Evolutionary conservation across 306 rosid genomes (phyloP), one percentile per base, ranked within the genome.

Genomic region (Lotus japonicus): DNA sequence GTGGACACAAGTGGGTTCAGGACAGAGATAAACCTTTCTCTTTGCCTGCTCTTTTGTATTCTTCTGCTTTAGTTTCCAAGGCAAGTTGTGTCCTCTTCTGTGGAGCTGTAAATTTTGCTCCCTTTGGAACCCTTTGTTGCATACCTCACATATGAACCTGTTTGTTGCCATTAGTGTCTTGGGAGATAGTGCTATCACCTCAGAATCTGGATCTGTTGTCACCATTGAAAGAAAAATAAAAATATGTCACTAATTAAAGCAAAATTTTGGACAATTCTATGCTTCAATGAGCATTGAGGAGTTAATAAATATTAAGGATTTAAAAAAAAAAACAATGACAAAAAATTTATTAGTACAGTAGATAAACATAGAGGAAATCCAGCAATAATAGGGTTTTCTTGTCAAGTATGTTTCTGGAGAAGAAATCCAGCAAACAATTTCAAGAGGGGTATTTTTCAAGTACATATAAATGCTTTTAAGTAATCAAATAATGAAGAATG

Each of bases 61-160:
- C 80, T 92, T 92, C 31, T 92, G 98, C 81, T 92, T 92, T 6
- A 92, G 83, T 81, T 92, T 92, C 98, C 98, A 92, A 0, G 98
- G 98, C 43, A 92, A 71, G 57, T 92, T 92, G 84, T 92, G 98
- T 38, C 98, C 98, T 89, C 98, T 87, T 80, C 98, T 85, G 74
- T 92, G 98, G 0, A 92, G 90, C 74, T 92, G 98, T 13, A 92
- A 81, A 57, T 92, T 92, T 72, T 92, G 98, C 81, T 92, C 98
- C 62, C 98, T 92, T 72, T 92, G 98, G 45, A 92, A 92, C 74
- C 98, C 98, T 85, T 92, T 92, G 79, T 92, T 88, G 83, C 98
- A 92, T 11, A 92, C 96, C 39, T 92, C 98, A 65, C 98, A 92
- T 65, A 92, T 84, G 71, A 92, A 92, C 81, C 98, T 85, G 79